Percentiles rank a stretch among this genome's conserved stretches.
Conservation (phyloP, 768 basidiomycete species). For the Psilocybe cyanescens region DNA sequence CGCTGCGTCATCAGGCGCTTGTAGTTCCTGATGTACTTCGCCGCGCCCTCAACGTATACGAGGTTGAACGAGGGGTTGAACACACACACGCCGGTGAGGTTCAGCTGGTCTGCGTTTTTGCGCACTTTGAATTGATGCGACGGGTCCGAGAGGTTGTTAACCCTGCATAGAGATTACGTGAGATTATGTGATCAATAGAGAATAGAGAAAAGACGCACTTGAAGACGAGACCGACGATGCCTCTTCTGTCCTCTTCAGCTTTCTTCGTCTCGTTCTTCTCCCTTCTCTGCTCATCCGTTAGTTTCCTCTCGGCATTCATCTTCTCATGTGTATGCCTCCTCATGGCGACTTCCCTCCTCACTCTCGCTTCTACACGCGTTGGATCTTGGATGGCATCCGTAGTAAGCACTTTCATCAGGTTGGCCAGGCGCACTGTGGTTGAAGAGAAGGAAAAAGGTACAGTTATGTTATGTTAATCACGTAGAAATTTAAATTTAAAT, state of each 20-base stretch:
- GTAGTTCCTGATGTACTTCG: slow-evolving; percentile 85
- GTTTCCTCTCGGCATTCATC: slow-evolving; percentile 90
- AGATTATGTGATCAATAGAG: not conserved
- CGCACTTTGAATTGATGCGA: slow-evolving; percentile 95
- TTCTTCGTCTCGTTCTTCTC: slow-evolving; percentile 91
- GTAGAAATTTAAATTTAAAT: not conserved
- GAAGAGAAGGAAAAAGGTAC: too few species aligned
- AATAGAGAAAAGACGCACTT: slow-evolving; percentile 58
- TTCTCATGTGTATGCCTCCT: slow-evolving; percentile 90
- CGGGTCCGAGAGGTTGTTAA: slow-evolving; percentile 88
- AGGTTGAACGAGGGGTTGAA: slow-evolving; percentile 89
- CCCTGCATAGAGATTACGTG: slow-evolving; percentile 42
- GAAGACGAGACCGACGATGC: slow-evolving; percentile 82
- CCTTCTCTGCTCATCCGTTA: slow-evolving; percentile 86
- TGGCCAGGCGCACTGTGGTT: slow-evolving; percentile 81
- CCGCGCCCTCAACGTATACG: slow-evolving; percentile 92
- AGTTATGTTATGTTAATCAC: too few species aligned
- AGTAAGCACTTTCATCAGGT: slow-evolving; percentile 97
- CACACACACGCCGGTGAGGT: slow-evolving; percentile 86
- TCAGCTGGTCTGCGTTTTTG: slow-evolving; percentile 93
- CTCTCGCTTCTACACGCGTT: slow-evolving; percentile 95
- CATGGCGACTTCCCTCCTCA: slow-evolving; percentile 90
- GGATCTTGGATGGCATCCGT: slow-evolving; percentile 97
- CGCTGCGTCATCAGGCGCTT: slow-evolving; percentile 85
- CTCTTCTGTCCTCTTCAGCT: slow-evolving; percentile 86